Evolutionary conservation across 73 alveolate genomes (phyloP), one percentile per base, ranked within the genome.

Genomic region (Paramecium sonneborni): DNA sequence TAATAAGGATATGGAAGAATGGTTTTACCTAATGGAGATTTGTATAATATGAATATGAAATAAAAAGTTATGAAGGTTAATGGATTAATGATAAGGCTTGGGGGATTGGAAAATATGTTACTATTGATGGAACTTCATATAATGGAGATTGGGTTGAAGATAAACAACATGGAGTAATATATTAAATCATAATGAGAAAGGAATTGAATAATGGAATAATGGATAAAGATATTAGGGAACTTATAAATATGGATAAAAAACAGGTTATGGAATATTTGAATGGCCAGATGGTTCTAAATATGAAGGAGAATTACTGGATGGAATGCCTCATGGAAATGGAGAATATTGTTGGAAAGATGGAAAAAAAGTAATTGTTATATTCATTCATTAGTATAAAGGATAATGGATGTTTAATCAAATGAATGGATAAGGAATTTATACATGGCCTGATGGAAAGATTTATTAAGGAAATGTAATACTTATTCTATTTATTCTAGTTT

Each of bases 141-240:
- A 20, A 35, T 28, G 87, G 87, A 6, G 56, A 74, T 37, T 74
- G 87, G 87, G 34, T 37, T 34, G 87, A 74, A 2, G 87, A 74
- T 20, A 74, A 74, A 74, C 15, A 74, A 35, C 87, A 74, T 37
- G 87, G 87, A 74, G 56, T 34, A 37, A 14, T 12, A 74, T 9
- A 12, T 28, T 79, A 38, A 9, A 15, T 39, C 20, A 74, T 37
- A 37, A 14, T 74, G 52, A 38, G 76, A 37, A 85, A 12, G 99
- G 99, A 69, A 90, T 85, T 43, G 97, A 95, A 88, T 70, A 79
- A n/a, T 95, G 97, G 96, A 96, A 92, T 34, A 93, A 95, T 93
- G 97, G 97, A 8, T 92, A 94, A 70, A 58, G 57, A 24, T 95
- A 93, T 86, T 95, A 93, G 44, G 98, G 98, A 37, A 24, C 28